phyloP scores from a whole-genome alignment of 768 basidiomycete genomes.

The Lenzites betulinus region DNA sequence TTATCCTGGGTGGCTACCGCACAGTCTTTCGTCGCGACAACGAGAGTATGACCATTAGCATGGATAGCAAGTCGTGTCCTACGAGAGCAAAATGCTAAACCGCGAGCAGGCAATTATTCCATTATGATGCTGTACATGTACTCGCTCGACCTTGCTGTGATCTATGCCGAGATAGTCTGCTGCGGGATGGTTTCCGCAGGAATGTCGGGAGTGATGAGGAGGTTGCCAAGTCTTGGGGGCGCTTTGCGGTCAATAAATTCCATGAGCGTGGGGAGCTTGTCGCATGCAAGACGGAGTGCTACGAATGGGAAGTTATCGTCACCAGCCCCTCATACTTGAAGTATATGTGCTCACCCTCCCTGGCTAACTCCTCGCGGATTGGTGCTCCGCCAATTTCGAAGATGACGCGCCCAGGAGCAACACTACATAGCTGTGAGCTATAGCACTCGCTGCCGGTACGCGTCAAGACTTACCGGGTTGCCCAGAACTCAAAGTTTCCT shows the following conservation, averaged over 20 bases:
- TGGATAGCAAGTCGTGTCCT: too few species aligned
- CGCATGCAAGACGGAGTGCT: conserved; percentile 89
- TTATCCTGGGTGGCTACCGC: too few species aligned
- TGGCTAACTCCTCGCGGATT: conserved; percentile 89
- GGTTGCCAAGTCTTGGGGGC: conserved; percentile 72
- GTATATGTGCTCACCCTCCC: conserved; percentile 64
- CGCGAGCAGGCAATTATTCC: not conserved
- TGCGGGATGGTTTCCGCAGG: conserved; percentile 6
- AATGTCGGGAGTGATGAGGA: conserved; percentile 43
- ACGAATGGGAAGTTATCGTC: not conserved
- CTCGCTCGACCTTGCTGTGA: not conserved
- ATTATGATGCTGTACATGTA: conserved; percentile 11
- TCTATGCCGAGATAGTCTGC: not conserved
- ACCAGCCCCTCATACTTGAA: not conserved
- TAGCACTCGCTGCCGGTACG: not conserved
- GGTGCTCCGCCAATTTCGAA: conserved; percentile 92
- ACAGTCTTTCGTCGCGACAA: too few species aligned
- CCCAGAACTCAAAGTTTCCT: conserved; percentile 97
- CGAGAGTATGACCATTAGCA: too few species aligned
- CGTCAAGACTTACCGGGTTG: conserved; percentile 66
- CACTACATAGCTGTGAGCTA: conserved; percentile 46
- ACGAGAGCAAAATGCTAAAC: too few species aligned
- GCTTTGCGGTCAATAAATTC: conserved; percentile 78
- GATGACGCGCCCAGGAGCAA: conserved; percentile 85
- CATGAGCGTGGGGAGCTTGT: conserved; percentile 83